Evolutionary conservation across 306 rosid species (phyloP), one percentile per base, ranked within the genome.

Genomic region (Alnus rubra): DNA sequence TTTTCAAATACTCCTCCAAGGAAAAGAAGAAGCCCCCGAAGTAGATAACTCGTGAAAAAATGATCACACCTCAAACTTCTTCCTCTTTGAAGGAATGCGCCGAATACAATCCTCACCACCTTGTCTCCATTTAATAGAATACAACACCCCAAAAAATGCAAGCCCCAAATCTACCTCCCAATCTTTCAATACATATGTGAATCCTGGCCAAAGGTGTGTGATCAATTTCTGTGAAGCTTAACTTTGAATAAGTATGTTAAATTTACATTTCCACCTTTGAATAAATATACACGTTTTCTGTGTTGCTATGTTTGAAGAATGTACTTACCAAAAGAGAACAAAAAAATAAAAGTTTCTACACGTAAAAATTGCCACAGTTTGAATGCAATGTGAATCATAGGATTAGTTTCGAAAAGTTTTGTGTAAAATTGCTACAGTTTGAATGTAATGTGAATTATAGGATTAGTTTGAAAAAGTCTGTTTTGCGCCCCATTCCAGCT

Each of bases 171-270:
- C 44, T 39, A 39, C 44, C 44, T 39, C 44, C 44, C 0, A 33
- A 31, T n/a, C 44, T 13, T 64, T 35, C 12, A 16, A 37, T 64
- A 13, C 14, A 15, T 64, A 48, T 13, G n/a, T 18, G 70, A 31
- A 64, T 15, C 11, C 6, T 1, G 5, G 18, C 0, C 47, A 35
- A 35, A 35, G 70, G 47, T 15, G 12, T 64, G 70, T 28, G 70
- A 64, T 64, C 70, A 64, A 64, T 64, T 62, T 64, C 70, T 64
- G 19, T 14, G 65, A 59, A 23, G 37, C 35, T 28, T 59, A 59
- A 28, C 65, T 59, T 59, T 28, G 65, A 59, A 59, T 59, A 9
- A 19, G 13, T 1, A 23, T 58, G 15, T 59, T 30, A 59, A 8
- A 59, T 23, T 19, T 59, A 4, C 12, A 8, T 9, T 23, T 23